phyloP scores from a whole-genome alignment of 805 yeast species.

The Scheffersomyces amazonensis region DNA sequence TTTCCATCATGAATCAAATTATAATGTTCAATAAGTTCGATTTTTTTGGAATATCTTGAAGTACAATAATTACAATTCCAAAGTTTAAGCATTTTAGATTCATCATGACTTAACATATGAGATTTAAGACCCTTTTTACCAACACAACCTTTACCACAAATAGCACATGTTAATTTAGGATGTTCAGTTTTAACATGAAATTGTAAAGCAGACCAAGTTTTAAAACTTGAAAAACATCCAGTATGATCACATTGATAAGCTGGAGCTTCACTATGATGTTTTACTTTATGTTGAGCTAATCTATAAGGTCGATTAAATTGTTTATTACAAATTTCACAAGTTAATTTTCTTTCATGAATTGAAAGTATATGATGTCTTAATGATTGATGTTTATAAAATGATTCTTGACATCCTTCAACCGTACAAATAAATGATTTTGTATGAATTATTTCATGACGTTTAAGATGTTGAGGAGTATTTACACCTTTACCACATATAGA shows the following conservation, averaged over 20 bases:
- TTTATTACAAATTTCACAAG: slow-evolving; percentile 64
- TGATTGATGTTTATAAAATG: slow-evolving; percentile 74
- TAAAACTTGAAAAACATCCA: slow-evolving; percentile 58
- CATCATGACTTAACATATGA: slow-evolving; percentile 72
- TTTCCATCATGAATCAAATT: slow-evolving; percentile 43
- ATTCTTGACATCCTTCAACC: slow-evolving; percentile 58
- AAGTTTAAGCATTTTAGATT: slow-evolving; percentile 43
- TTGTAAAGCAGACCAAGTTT: slow-evolving; percentile 72
- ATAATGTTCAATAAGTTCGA: slow-evolving; percentile 57
- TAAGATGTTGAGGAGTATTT: slow-evolving; percentile 74
- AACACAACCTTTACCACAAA: slow-evolving; percentile 71
- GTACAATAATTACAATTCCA: slow-evolving; percentile 68
- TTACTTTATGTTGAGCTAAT: slow-evolving; percentile 62
- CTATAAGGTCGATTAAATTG: slow-evolving; percentile 62
- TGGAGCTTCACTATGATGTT: slow-evolving; percentile 56
- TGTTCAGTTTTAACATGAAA: slow-evolving; percentile 70
- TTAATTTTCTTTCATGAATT: slow-evolving; percentile 55
- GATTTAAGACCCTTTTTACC: slow-evolving; percentile 67
- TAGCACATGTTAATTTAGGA: slow-evolving; percentile 59
- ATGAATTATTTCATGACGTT: slow-evolving; percentile 82
- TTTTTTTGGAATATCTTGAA: slow-evolving; percentile 52
- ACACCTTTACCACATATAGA: slow-evolving; percentile 78
- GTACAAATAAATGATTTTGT: slow-evolving; percentile 59
- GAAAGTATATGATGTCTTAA: slow-evolving; percentile 67
- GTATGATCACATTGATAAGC: slow-evolving; percentile 61